Base-by-base conservation (phyloP, 2,329 filamentous ascomycete species). In the Aspergillus aculeatus region DNA sequence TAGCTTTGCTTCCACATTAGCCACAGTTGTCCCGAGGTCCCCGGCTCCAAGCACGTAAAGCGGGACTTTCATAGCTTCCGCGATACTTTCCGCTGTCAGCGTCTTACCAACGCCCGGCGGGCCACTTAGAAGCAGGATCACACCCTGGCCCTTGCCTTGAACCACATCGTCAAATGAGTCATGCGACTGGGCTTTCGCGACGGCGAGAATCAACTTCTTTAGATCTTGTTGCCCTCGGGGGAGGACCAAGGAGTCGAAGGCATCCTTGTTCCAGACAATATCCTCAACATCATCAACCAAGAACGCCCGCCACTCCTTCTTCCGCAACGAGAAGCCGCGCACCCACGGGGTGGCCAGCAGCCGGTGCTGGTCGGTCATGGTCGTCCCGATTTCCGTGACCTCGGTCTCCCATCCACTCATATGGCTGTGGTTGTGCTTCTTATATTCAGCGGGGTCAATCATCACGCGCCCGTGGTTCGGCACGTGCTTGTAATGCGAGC, bases 51-150 rank as follows among this genome's bases (percentile, higher is more conserved):
- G 78, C 54, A 77, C 73, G 65, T 80, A 83, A 0, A 85, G 71
- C 2, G 82, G 82, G 1, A 79, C 78, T 32, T 77, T 72, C 76
- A 83, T 81, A 54, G 79, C 71, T 59, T 84, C 82, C 1, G 82
- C 81, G 23, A 82, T 75, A 58, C 75, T 77, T 64, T 83, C 81
- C 5, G 78, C 80, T 4, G 81, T 83, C 24, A 82, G 66, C 0
- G 83, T 85, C 70, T 85, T 85, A 14, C 82, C 83, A 2, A 83
- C 80, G 3, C 83, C 83, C 0, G 82, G 82, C 0, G 79, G 79
- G 2, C 82, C 82, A 49, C 74, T 77, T 2, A 84, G 75, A 4
- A 84, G 74, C 58, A 84, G 73, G 57, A 84, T 82, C 56, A 83
- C 77, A 10, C 82, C 82, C 16, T 75, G 75, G 12, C 82, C 83